Evolutionary conservation across 2,329 filamentous ascomycete species (phyloP), one percentile per base, ranked within the genome.

Genomic region (Talaromyces sp.): DNA sequence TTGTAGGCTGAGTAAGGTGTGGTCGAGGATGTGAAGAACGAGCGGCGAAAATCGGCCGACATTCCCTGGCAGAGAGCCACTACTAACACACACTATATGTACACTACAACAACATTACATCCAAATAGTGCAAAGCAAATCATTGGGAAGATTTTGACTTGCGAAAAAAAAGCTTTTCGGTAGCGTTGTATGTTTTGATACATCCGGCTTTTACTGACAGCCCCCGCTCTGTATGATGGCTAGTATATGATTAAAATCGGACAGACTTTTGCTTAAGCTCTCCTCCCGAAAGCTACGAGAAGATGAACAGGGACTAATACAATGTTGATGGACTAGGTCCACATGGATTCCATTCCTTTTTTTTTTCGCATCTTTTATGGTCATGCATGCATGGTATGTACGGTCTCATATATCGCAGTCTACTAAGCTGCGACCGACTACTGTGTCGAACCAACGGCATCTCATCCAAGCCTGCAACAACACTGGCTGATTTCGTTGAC

Each of bases 1-100:
- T 25, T 42, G 54, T 42, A 57, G 35, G 37, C 54, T 57, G 54
- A 57, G 54, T 50, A 50, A 50, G 46, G 46, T 50, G 23, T 50
- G 33, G 54, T 35, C 18, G 18, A 28, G 33, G 54, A 9, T 9
- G 54, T 40, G 54, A 42, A 57, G 42, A 57, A 40, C 31, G 54
- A 62, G 60, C 59, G 59, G 59, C 59, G 12, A 61, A 60, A 61
- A 55, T 61, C 59, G 59, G 59, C 59, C 48, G 59, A 50, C 35
- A 55, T 42, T 61, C 48, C 48, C 35, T 57, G 33, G 33, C 54
- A 57, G 35, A 55, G 37, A 28, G 16, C 21, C 35, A 57, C 54
- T 25, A 40, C 33, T 7, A 37, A 18, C 12, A 35, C 23, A n/a
- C 35, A n/a, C 16, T 18, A 21, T 33, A 16, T 18, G 14, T 33